A percentile compares a stretch with the other conserved stretches of the same genome.
These are phyloP conservation scores for Hypomyces perniciosus DNA, from an alignment of 2,329 filamentous ascomycete genomes.

Conservation along the genomic window DNA sequence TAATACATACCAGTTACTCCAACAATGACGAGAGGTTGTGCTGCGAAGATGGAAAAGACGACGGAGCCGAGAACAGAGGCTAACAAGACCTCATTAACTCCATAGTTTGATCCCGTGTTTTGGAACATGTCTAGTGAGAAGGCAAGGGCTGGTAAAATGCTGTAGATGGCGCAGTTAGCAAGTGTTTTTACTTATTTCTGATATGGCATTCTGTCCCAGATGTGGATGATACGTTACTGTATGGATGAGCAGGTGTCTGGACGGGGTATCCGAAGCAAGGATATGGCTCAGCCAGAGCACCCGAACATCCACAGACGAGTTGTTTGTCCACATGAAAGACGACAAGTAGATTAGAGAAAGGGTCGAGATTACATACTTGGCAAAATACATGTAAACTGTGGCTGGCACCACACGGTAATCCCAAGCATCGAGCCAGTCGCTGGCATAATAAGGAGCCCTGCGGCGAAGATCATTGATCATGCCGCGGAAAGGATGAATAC, in stretches of 20 bases:
- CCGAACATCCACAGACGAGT: background rate
- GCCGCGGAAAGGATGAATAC: conserved; percentile 66
- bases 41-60: conserved; percentile 73
- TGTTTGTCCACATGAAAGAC: background rate
- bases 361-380: conserved; percentile 55
- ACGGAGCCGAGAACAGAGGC: conserved; percentile 76
- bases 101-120: conserved; percentile 77
- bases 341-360: background rate
- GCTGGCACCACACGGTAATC: conserved; percentile 84
- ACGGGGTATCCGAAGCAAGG: too few relatives aligned
- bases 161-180: conserved; percentile 28
- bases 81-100: conserved; percentile 86
- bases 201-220: too few relatives aligned
- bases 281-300: too few relatives aligned
- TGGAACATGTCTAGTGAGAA: conserved; percentile 93
- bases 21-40: conserved; percentile 84
- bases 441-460: conserved; percentile 69
- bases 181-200: background rate
- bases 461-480: conserved; percentile 74
- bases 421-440: conserved; percentile 83
- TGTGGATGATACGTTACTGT: too few relatives aligned
- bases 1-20: conserved; percentile 63
- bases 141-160: conserved; percentile 78
- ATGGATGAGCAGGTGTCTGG: too few relatives aligned
- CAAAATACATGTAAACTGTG: conserved; percentile 92